phyloP scores from a whole-genome alignment of 2,329 filamentous ascomycete species.

The Aureobasidium sp. region DNA sequence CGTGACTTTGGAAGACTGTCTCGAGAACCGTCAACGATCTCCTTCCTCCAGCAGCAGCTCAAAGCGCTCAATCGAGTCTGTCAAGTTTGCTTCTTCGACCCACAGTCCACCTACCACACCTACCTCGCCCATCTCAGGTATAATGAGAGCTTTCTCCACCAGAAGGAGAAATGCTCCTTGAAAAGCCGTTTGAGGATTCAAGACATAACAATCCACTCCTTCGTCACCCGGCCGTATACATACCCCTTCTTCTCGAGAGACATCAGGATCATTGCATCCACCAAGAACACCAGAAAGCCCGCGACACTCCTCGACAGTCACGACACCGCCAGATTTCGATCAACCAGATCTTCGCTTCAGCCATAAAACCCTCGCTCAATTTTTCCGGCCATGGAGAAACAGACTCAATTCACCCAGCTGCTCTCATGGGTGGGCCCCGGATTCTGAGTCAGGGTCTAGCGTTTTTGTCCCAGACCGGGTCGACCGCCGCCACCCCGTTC shows the following conservation, averaged over 20 bases:
- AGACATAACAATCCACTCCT: slow-evolving; percentile 5
- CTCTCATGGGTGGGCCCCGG: slow-evolving; percentile 2
- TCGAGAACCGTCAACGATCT: slow-evolving; percentile 27
- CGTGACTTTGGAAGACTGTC: slow-evolving; percentile 31
- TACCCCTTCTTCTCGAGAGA: not conserved
- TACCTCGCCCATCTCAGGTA: slow-evolving; percentile 6
- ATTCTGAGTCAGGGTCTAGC: slow-evolving; percentile 13
- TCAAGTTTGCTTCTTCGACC: slow-evolving; percentile 2
- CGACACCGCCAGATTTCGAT: not conserved
- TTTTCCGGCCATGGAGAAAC: not conserved
- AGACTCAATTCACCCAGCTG: no score
- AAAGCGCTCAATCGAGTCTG: not conserved
- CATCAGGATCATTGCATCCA: not conserved
- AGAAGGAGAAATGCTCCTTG: slow-evolving; percentile 10
- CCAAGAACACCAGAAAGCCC: not conserved
- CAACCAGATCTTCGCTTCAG: slow-evolving; percentile 1
- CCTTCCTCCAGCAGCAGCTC: slow-evolving; percentile 21
- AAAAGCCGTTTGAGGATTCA: slow-evolving; percentile 1
- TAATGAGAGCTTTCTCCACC: slow-evolving; percentile 11
- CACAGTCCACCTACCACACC: slow-evolving; percentile 5
- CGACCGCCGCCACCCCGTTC: slow-evolving; percentile 2
- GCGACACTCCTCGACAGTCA: not conserved
- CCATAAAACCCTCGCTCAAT: not conserved
- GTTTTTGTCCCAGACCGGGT: not conserved
- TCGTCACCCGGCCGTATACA: not conserved